Evolutionary conservation across 306 rosid species (phyloP).

Genomic region (Inga leiocalycina): DNA sequence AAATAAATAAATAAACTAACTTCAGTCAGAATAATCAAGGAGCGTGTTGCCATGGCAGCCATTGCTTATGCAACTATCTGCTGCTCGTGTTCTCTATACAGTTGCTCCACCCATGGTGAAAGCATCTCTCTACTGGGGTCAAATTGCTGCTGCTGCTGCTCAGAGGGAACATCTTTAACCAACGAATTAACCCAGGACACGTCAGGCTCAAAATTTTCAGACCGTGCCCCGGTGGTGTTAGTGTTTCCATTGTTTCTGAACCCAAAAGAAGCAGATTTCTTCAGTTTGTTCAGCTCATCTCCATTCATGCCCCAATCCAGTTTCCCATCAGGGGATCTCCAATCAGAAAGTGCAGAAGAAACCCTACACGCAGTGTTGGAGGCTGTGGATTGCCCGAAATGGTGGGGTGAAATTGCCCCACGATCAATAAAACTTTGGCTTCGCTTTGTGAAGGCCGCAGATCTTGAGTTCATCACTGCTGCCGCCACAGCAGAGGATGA

Average conservation of each 20-base stretch:
- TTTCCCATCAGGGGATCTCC: slow-evolving; percentile 87
- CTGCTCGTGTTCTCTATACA: slow-evolving; percentile 96
- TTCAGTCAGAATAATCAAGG: slow-evolving; percentile 55
- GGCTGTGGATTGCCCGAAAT: slow-evolving; percentile 52
- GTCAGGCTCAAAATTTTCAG: slow-evolving; percentile 72
- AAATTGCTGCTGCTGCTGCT: slow-evolving; percentile 46
- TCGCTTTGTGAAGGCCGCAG: slow-evolving; percentile 87
- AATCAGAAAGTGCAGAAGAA: slow-evolving; percentile 69
- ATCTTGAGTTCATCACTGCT: slow-evolving; percentile 93
- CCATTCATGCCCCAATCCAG: slow-evolving; percentile 92
- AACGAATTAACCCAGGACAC: slow-evolving; percentile 95
- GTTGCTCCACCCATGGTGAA: slow-evolving; percentile 89
- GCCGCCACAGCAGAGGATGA: slow-evolving; percentile 87
- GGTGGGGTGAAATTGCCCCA: slow-evolving; percentile 50
- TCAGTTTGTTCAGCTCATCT: slow-evolving; percentile 86
- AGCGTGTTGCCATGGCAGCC: slow-evolving; percentile 40
- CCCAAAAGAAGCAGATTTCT: slow-evolving; percentile 93
- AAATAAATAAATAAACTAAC: slow-evolving; percentile 52
- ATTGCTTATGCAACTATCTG: slow-evolving; percentile 79
- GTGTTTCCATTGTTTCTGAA: slow-evolving; percentile 56
- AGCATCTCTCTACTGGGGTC: slow-evolving; percentile 69
- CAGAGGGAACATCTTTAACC: slow-evolving; percentile 77
- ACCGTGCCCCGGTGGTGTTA: slow-evolving; percentile 30
- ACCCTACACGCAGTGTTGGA: slow-evolving; percentile 60
- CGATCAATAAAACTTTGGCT: slow-evolving; percentile 98